Evolutionary conservation across 2,329 filamentous ascomycete species (phyloP).

Genomic region (Neonectria sp.): DNA sequence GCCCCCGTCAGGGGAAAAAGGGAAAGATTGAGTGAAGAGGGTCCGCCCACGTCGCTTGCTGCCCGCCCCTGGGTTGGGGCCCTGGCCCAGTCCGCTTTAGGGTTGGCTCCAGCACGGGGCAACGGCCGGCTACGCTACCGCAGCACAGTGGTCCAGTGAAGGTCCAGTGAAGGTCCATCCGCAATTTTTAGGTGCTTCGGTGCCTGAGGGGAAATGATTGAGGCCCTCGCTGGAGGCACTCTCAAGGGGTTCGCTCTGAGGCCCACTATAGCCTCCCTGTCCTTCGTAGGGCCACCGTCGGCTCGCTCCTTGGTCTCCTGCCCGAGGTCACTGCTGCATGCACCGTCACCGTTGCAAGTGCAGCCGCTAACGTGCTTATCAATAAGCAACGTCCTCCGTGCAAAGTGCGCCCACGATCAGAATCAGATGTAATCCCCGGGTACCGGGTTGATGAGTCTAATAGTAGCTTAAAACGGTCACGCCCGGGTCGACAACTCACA

Average conservation of each 20-base stretch:
- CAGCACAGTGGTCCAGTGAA: slow-evolving; percentile 3
- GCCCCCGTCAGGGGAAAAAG: slow-evolving; percentile 47
- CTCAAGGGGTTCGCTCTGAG: slow-evolving; percentile 14
- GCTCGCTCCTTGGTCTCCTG: neutral
- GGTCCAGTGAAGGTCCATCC: too few species aligned
- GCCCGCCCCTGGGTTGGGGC: slow-evolving; percentile 18
- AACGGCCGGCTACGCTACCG: slow-evolving; percentile 19
- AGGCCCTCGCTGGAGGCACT: neutral
- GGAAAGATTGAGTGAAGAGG: slow-evolving; percentile 34
- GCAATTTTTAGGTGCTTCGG: neutral
- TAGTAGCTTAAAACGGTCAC: slow-evolving; percentile 3
- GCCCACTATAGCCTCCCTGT: slow-evolving; percentile 19
- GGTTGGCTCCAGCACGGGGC: slow-evolving; percentile 22
- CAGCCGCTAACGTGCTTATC: slow-evolving; percentile 2
- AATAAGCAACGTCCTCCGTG: neutral
- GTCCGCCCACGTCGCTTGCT: slow-evolving; percentile 28
- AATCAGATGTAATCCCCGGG: too few species aligned
- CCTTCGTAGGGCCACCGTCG: slow-evolving; percentile 1
- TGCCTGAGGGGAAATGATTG: slow-evolving; percentile 5
- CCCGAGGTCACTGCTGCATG: neutral
- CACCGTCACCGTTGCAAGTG: slow-evolving; percentile 23
- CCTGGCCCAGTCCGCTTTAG: slow-evolving; percentile 11
- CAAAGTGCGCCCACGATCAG: too few species aligned
- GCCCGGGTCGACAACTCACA: slow-evolving; percentile 14
- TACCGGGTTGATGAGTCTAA: neutral